These are phyloP conservation scores for Solanum acaule DNA, from an alignment of 257 asterid genomes.

Conservation along the genomic window DNA sequence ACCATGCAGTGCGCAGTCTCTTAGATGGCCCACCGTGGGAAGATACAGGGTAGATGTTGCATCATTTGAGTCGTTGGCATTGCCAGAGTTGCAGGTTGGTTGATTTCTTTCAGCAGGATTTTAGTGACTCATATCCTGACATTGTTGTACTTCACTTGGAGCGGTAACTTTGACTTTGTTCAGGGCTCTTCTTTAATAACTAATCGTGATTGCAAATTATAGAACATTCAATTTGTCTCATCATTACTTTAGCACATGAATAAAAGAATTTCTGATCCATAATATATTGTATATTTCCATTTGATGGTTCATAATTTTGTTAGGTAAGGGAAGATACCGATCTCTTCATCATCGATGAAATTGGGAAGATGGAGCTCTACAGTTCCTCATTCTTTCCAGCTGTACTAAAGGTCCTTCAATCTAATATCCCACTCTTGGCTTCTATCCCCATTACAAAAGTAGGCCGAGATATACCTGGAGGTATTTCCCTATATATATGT, in stretches of 20 bases:
- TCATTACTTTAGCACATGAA: not conserved
- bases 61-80: constrained; percentile 72
- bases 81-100: constrained; percentile 84
- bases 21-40: constrained; percentile 81
- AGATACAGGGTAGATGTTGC: constrained; percentile 77
- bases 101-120: not conserved
- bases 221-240: not conserved
- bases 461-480: constrained; percentile 86
- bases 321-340: constrained; percentile 78
- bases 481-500: constrained; percentile 20
- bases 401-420: constrained; percentile 64
- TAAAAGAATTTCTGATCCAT: not conserved
- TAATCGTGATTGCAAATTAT: not conserved
- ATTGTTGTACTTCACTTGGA: not conserved
- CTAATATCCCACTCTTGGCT: constrained; percentile 81
- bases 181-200: not conserved
- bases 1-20: constrained; percentile 53
- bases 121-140: not conserved
- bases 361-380: constrained; percentile 87
- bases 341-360: constrained; percentile 76
- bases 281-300: not conserved
- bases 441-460: constrained; percentile 62
- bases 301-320: not conserved
- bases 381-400: constrained; percentile 88
- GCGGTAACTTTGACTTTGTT: not conserved